Base-by-base conservation (phyloP, 768 basidiomycete species). In the Leccinum pellstonianum region DNA sequence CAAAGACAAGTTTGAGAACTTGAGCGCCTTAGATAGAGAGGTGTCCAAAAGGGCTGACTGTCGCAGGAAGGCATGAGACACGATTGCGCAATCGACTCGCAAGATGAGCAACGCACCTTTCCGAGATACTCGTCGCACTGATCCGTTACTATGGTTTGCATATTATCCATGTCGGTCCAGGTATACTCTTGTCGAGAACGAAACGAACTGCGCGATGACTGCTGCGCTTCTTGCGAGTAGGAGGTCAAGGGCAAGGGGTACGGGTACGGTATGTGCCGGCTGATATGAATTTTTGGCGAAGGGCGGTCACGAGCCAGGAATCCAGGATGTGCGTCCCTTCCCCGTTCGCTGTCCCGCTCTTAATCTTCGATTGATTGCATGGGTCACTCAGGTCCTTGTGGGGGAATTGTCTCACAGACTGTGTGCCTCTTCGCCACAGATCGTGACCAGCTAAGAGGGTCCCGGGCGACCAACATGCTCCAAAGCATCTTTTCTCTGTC, bases 21-120 rank as follows among this genome's bases (percentile, higher is more conserved):
- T 46, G 43, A 54, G 23, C 19, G 37, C 23, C 27, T 38, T n/a
- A 50, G 21, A 11, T 3, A 60, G 21, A 25, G 38, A 52, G 12
- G 5, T 4, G 54, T 68, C 71, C 57, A 63, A 70, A 63, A 60
- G 54, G 29, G 67, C 58, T 37, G 55, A 9, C 68, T 64, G 53
- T 55, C 50, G 46, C 29, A 58, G 43, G 37, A 19, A 33, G n/a
- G 57, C 56, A 69, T 74, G 71, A 73, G 73, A 70, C 63, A 73
- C 52, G 67, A 73, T 73, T 66, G 71, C 73, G 73, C 73, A 60
- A 73, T 73, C 64, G 62, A 29, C 41, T 50, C 49, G 50, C 47
- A 31, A 58, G 55, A 58, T 37, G 56, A 50, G 33, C 5, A 48
- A 25, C 62, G 55, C 43, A 72, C 71, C 68, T 69, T 57, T 37